Conservation (phyloP, 352 stramenopile genomes). For the Plasmopara muralis region DNA sequence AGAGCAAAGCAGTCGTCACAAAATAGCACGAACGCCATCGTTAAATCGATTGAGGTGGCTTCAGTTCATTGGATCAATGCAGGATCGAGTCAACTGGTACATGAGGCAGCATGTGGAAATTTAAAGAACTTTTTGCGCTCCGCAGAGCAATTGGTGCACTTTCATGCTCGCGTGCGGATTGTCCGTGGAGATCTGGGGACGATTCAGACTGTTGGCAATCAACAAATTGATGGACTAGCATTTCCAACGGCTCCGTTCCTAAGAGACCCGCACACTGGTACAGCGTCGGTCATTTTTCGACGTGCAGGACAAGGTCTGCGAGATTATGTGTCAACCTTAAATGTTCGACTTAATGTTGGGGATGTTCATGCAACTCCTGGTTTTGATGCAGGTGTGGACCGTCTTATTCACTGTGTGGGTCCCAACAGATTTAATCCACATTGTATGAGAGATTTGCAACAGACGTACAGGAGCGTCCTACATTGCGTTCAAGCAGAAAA, state of each 20-base stretch:
- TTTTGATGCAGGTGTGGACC: constrained; percentile 43
- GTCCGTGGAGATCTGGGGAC: constrained; percentile 36
- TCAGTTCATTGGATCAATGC: constrained; percentile 10
- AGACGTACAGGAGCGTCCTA: constrained; percentile 35
- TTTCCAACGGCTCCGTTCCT: constrained; percentile 26
- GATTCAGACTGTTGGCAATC: constrained; percentile 20
- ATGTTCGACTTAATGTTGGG: constrained; percentile 21
- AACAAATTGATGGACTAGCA: constrained; percentile 27
- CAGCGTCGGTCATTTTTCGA: constrained; percentile 25
- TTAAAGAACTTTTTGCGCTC: constrained; percentile 31
- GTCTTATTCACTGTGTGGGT: constrained; percentile 55
- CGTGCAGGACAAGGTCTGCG: constrained; percentile 21
- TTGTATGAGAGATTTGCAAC: constrained; percentile 21
- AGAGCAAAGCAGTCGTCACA: no score
- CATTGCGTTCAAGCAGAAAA: constrained; percentile 30
- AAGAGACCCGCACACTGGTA: constrained; percentile 23
- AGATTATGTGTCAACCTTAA: constrained; percentile 17
- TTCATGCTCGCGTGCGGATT: constrained; percentile 29
- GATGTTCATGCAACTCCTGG: constrained; percentile 34
- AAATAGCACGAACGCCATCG: no score
- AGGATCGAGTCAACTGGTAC: constrained; percentile 19
- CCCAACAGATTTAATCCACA: constrained; percentile 28
- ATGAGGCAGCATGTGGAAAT: constrained; percentile 19
- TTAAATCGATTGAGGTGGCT: constrained; percentile 1
- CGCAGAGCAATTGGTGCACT: constrained; percentile 28